Conservation (phyloP, 1,284 basidiomycete species). For the Puccinia polysora region DNA sequence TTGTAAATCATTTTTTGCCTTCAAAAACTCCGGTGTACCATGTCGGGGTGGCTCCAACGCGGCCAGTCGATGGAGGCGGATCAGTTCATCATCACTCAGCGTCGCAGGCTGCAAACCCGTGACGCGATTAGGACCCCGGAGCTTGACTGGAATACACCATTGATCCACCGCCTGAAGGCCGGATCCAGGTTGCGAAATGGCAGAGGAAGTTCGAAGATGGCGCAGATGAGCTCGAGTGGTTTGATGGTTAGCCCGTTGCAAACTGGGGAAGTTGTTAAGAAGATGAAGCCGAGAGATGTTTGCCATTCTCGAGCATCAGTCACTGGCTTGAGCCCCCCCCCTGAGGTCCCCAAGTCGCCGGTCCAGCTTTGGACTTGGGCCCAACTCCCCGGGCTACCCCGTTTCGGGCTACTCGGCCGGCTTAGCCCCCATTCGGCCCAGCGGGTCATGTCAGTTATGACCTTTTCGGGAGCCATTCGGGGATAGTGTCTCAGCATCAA, state of each 20-base stretch:
- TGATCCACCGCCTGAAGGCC: conserved; percentile 9
- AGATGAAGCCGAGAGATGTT: too few relatives aligned
- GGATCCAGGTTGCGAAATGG: background rate
- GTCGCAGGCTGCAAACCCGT: background rate
- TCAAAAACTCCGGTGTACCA: background rate
- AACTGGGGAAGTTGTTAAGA: too few relatives aligned
- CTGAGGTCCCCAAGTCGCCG: too few relatives aligned
- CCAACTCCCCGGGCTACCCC: too few relatives aligned
- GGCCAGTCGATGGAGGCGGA: conserved; percentile 6
- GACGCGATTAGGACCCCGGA: background rate
- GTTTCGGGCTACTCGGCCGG: too few relatives aligned
- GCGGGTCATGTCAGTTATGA: too few relatives aligned
- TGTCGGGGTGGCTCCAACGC: background rate
- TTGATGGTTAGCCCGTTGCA: background rate
- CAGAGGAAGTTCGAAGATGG: background rate
- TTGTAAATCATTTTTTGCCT: background rate
- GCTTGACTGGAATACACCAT: conserved; percentile 20
- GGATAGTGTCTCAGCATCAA: too few relatives aligned
- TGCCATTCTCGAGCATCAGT: too few relatives aligned
- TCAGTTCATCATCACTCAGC: background rate
- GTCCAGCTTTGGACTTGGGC: too few relatives aligned
- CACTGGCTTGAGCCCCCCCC: too few relatives aligned
- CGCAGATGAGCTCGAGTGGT: background rate
- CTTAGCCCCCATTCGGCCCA: too few relatives aligned
- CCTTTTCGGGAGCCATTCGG: too few relatives aligned